phyloP scores from a whole-genome alignment of 1,284 basidiomycete genomes.

The Trametes hirsuta region DNA sequence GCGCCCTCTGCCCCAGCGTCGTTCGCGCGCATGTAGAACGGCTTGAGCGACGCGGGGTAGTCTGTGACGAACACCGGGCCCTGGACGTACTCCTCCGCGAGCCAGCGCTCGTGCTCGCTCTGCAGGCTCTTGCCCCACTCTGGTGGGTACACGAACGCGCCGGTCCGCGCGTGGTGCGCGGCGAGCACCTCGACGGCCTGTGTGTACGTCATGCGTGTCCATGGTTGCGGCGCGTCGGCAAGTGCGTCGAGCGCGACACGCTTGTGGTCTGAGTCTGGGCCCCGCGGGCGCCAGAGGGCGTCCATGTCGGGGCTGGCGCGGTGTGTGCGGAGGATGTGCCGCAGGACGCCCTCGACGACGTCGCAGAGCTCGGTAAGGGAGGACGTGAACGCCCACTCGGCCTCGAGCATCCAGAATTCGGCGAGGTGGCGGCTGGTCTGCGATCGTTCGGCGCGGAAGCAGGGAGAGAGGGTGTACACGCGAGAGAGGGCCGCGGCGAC shows the following conservation, averaged over 20 bases:
- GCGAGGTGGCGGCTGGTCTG: constrained; percentile 91
- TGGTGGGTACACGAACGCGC: constrained; percentile 60
- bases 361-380: constrained; percentile 63
- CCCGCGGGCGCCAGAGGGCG: constrained; percentile 4
- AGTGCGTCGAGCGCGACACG: constrained; percentile 39
- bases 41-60: constrained; percentile 84
- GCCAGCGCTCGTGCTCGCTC: constrained; percentile 92
- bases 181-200: constrained; percentile 72
- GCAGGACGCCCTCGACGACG: constrained; percentile 72
- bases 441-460: constrained; percentile 91
- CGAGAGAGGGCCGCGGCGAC: constrained; percentile 78
- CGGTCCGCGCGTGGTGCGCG: constrained; percentile 36
- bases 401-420: constrained; percentile 99
- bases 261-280: constrained; percentile 17
- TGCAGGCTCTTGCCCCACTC: constrained; percentile 75
- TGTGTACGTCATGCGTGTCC: constrained; percentile 83
- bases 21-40: constrained; percentile 94
- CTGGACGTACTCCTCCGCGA: constrained; percentile 67
- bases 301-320: constrained; percentile 15
- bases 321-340: constrained; percentile 36
- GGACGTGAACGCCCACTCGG: constrained; percentile 75
- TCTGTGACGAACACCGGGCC: constrained; percentile 92
- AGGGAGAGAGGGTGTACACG: constrained; percentile 90
- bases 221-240: constrained; percentile 41
- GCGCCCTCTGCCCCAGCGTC: constrained; percentile 24